phyloP scores from a whole-genome alignment of 192 early-diverging fungal genomes.

The Rhizophagus clarus region DNA sequence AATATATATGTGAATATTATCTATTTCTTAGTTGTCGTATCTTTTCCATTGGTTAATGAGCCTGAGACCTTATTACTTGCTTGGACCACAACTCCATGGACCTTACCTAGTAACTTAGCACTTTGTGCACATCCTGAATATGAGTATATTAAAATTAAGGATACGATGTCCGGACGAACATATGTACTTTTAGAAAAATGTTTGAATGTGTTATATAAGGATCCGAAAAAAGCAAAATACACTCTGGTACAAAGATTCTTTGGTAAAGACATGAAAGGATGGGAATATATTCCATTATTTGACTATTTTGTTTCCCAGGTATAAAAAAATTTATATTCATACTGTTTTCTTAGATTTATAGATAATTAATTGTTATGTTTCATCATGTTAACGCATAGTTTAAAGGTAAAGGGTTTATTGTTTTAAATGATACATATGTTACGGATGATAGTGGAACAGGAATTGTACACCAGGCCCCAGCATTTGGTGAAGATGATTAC shows the following conservation, averaged over 20 bases:
- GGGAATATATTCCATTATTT: conserved; percentile 91
- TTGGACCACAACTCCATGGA: conserved; percentile 99
- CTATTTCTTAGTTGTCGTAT: conserved; percentile 69
- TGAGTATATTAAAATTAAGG: conserved; percentile 95
- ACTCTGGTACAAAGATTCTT: conserved; percentile 75
- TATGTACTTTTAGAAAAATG: conserved; percentile 89
- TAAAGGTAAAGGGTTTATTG: conserved; percentile 80
- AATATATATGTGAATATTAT: neutral
- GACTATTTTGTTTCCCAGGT: conserved; percentile 67
- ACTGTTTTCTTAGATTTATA: neutral
- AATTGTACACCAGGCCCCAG: conserved; percentile 96
- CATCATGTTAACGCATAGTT: conserved; percentile 47
- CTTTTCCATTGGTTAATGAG: conserved; percentile 89
- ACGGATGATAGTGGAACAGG: conserved; percentile 94
- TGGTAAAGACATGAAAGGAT: conserved; percentile 80
- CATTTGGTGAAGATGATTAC: conserved; percentile 99
- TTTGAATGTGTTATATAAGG: conserved; percentile 89
- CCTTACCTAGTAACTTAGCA: conserved; percentile 92
- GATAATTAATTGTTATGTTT: neutral
- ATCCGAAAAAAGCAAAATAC: conserved; percentile 93
- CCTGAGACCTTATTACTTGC: conserved; percentile 82
- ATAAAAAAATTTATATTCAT: neutral
- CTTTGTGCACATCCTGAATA: conserved; percentile 91
- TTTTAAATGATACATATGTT: conserved; percentile 90
- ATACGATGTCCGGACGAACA: conserved; percentile 74